These are phyloP conservation scores for Neonectria hederae DNA, from an alignment of 2,329 filamentous ascomycete species.

Conservation along the genomic window DNA sequence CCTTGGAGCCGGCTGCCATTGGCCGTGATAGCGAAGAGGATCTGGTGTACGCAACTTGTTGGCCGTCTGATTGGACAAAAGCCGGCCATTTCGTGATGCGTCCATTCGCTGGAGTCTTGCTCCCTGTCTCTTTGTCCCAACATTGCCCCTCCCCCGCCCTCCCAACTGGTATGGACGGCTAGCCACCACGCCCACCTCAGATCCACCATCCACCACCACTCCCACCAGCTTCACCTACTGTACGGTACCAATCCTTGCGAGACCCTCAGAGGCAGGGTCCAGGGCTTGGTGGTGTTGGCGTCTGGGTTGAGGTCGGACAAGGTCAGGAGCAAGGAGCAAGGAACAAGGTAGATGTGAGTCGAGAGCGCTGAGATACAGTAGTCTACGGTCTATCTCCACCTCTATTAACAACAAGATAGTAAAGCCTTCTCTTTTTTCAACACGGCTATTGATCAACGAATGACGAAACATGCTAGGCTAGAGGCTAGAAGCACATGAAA, in stretches of 20 bases:
- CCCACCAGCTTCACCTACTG: conserved; percentile 18
- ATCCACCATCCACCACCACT: conserved; percentile 22
- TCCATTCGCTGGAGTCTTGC: conserved; percentile 13
- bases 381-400: conserved; percentile 1
- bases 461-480: neutral
- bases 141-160: conserved; percentile 29
- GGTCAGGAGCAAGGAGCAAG: neutral
- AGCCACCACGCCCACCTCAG: conserved; percentile 5
- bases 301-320: neutral
- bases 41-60: conserved; percentile 10
- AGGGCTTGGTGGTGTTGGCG: conserved; percentile 9
- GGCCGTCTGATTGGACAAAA: conserved; percentile 19
- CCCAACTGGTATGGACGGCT: neutral
- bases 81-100: conserved; percentile 7
- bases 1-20: conserved; percentile 15
- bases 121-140: neutral
- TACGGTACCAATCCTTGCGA: conserved; percentile 8
- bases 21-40: conserved; percentile 18
- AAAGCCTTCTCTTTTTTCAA: neutral
- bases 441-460: neutral
- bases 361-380: conserved; percentile 4
- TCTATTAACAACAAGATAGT: neutral
- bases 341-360: conserved; percentile 20
- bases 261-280: conserved; percentile 15
- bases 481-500: neutral